These are phyloP conservation scores for Globisporangium abappressorium DNA, from an alignment of 352 stramenopile genomes.

Conservation along the genomic window DNA sequence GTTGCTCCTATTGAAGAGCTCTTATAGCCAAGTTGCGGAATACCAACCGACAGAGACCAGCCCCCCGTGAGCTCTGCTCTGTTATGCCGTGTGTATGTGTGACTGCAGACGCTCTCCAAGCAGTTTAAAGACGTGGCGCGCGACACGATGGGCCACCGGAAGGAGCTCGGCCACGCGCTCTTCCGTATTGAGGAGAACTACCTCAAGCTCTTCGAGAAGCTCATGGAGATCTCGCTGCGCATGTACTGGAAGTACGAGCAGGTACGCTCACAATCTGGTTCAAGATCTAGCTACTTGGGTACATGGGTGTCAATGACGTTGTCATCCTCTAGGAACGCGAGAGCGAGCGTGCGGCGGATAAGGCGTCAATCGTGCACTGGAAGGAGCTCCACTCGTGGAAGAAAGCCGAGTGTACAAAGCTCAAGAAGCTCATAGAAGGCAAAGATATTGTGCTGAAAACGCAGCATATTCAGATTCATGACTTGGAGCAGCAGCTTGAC, in stretches of 20 bases:
- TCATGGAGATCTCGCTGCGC: slow-evolving; percentile 64
- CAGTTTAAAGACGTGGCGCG: slow-evolving; percentile 70
- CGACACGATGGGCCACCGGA: slow-evolving; percentile 58
- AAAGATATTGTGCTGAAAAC: slow-evolving; percentile 53
- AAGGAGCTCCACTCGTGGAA: slow-evolving; percentile 50
- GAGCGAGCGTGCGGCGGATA: slow-evolving; percentile 45
- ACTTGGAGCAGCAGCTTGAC: slow-evolving; percentile 36
- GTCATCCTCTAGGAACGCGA: slow-evolving; percentile 25
- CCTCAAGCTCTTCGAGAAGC: slow-evolving; percentile 71
- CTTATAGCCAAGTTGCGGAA: no score
- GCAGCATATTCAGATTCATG: slow-evolving; percentile 45
- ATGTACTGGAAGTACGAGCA: slow-evolving; percentile 76
- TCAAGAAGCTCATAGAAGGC: slow-evolving; percentile 51
- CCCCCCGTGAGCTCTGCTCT: not conserved
- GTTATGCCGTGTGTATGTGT: not conserved
- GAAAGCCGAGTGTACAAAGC: slow-evolving; percentile 34
- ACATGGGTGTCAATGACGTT: not conserved
- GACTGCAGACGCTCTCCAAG: slow-evolving; percentile 38
- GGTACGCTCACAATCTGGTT: not conserved
- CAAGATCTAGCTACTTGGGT: no score
- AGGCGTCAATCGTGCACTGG: slow-evolving; percentile 40
- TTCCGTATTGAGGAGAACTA: slow-evolving; percentile 77
- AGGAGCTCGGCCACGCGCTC: slow-evolving; percentile 56
- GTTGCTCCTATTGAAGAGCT: no score
- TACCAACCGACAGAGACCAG: not conserved